phyloP scores from a whole-genome alignment of 495 filamentous ascomycete species.

The Achaetomiella virescens region DNA sequence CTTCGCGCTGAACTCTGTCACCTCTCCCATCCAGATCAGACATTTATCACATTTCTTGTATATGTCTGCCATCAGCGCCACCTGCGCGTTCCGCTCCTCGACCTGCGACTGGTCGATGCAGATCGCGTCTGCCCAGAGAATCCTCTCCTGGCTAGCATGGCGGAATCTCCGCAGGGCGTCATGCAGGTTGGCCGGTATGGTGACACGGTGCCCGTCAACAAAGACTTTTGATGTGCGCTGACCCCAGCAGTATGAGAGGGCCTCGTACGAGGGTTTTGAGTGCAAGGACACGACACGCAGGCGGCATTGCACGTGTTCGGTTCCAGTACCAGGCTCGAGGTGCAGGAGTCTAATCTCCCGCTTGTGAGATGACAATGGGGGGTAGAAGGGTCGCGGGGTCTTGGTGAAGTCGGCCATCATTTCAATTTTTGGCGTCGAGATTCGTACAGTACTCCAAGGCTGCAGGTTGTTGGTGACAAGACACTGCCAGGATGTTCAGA shows the following conservation, averaged over 20 bases:
- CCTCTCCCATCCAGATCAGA: neutral
- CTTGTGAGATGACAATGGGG: neutral
- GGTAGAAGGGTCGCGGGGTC: neutral
- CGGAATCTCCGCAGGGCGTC: neutral
- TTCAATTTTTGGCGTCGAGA: neutral
- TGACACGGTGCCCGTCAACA: neutral
- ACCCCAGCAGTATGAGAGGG: neutral
- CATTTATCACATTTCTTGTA: neutral
- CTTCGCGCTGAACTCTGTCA: neutral
- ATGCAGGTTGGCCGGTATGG: neutral
- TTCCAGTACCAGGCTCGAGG: neutral
- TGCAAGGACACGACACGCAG: neutral
- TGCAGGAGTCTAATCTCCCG: neutral
- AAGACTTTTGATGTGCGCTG: neutral
- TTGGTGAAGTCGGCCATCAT: neutral
- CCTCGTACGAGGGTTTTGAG: neutral
- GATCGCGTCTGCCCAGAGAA: slow-evolving; percentile 6
- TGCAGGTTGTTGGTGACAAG: too few relatives aligned
- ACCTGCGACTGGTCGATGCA: slow-evolving; percentile 7
- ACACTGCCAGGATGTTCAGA: too few relatives aligned
- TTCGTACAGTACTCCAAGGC: too few relatives aligned
- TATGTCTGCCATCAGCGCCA: slow-evolving; percentile 4
- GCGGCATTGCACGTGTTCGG: neutral
- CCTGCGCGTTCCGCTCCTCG: slow-evolving; percentile 1
- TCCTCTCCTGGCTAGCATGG: neutral